These are phyloP conservation scores for Candida chilensis DNA, from an alignment of 805 yeast species.

Conservation along the genomic window DNA sequence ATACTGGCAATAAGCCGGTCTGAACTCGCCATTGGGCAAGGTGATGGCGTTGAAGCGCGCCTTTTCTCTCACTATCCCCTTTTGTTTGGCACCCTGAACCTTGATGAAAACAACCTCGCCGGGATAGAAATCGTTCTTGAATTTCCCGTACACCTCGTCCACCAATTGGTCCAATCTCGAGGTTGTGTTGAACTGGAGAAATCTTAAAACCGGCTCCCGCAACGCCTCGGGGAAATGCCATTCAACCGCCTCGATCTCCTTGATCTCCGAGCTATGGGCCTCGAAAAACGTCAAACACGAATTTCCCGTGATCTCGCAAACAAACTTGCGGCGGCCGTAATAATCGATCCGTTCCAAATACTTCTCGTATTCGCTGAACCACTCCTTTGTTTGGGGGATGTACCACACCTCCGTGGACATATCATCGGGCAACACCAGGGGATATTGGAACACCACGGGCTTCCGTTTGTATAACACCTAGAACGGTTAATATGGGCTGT, in stretches of 20 bases:
- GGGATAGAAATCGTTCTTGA: slow-evolving; percentile 81
- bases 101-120: slow-evolving; percentile 76
- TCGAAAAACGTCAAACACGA: slow-evolving; percentile 87
- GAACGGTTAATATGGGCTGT: slow-evolving; percentile 4
- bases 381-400: slow-evolving; percentile 81
- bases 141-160: slow-evolving; percentile 72
- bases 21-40: slow-evolving; percentile 20
- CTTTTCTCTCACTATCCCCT: slow-evolving; percentile 74
- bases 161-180: slow-evolving; percentile 82
- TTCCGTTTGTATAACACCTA: slow-evolving; percentile 75
- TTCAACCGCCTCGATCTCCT: slow-evolving; percentile 58
- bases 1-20: slow-evolving; percentile 56
- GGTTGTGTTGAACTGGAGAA: slow-evolving; percentile 71
- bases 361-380: slow-evolving; percentile 72
- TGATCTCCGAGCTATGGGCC: slow-evolving; percentile 59
- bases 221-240: slow-evolving; percentile 82
- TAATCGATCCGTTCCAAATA: slow-evolving; percentile 67
- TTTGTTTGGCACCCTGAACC: slow-evolving; percentile 24
- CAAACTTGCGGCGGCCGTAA: slow-evolving; percentile 69
- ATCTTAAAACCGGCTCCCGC: slow-evolving; percentile 84
- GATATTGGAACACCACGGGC: slow-evolving; percentile 50
- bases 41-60: slow-evolving; percentile 59
- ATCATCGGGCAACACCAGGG: slow-evolving; percentile 49
- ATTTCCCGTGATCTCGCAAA: slow-evolving; percentile 93
- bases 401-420: slow-evolving; percentile 62